Evolutionary conservation across 2,329 filamentous ascomycete species (phyloP), one percentile per base, ranked within the genome.

Genomic region (Colletotrichum lini): DNA sequence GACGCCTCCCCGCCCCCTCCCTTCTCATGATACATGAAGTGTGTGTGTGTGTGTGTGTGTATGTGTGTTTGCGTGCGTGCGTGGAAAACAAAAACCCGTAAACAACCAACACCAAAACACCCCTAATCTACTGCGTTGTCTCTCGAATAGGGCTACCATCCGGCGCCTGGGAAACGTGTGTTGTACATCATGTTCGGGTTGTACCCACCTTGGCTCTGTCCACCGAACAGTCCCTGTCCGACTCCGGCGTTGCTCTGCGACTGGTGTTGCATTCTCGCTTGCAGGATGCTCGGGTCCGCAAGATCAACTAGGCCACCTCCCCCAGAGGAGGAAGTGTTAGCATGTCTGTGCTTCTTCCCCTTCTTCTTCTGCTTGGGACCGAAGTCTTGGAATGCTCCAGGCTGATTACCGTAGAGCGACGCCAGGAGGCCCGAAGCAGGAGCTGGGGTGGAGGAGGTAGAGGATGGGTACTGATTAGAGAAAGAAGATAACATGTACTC

Each of bases 241-340:
- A 92, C 92, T 89, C 93, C 92, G 85, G 91, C 91, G 88, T 91
- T 93, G 86, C 91, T 93, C 86, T 93, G 92, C 79, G 91, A 89
- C 86, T 93, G 91, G 87, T 96, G 94, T 85, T 97, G 95, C 89
- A 97, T 93, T 90, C 95, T 94, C 84, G 94, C 94, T 89, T 98
- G 95, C 89, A 98, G 92, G 90, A 98, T 98, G 90, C 94, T 98
- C 90, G 96, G 96, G 94, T 98, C 95, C 89, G 94, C 94, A 95
- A 98, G 94, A 97, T 98, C 95, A 88, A 97, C 95, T 96, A 98
- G 91, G 89, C 94, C 95, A 94, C 94, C 94, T 91, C 95, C 95
- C 89, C 93, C 93, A 91, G 95, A 97, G 92, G 96, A 98, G 94
- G 95, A 98, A 96, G 96, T 98, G 94, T 98, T 98, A 96, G 95